Evolutionary conservation across 78 protist genomes (phyloP).

Genomic region (Anaeramoeba flamelloides): DNA sequence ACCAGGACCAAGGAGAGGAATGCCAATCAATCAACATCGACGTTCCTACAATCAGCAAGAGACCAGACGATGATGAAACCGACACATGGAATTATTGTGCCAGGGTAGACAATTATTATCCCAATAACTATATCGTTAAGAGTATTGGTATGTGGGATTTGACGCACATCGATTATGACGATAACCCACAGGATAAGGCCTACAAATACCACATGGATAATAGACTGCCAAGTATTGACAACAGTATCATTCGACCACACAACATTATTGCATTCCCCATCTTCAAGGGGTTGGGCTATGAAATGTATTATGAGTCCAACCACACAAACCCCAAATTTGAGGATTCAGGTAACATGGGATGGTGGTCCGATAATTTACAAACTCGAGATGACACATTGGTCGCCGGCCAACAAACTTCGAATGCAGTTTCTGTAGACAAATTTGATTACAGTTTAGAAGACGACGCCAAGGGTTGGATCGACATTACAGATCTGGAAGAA

Average conservation of each 20-base stretch:
- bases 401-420: not conserved
- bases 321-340: not conserved
- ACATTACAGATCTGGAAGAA: not conserved
- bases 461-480: not conserved
- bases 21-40: not conserved
- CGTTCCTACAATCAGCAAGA: not conserved
- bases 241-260: constrained; percentile 1
- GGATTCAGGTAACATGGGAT: not conserved
- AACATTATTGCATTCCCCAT: constrained; percentile 9
- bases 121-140: not conserved
- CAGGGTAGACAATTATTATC: not conserved
- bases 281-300: constrained; percentile 3
- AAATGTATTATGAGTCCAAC: not conserved
- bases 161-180: not conserved
- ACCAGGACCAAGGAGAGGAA: not conserved
- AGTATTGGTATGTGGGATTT: constrained; percentile 9
- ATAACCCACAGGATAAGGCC: not conserved
- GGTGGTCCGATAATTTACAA: constrained; percentile 10
- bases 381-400: constrained; percentile 6
- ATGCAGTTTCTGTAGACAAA: not conserved
- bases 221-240: not conserved
- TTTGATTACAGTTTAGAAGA: not conserved
- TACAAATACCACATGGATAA: constrained; percentile 10
- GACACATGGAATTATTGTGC: not conserved
- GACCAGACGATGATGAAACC: not conserved